Base-by-base conservation (phyloP, 78 protist genomes). In the Dictyostelium firmibasis region DNA sequence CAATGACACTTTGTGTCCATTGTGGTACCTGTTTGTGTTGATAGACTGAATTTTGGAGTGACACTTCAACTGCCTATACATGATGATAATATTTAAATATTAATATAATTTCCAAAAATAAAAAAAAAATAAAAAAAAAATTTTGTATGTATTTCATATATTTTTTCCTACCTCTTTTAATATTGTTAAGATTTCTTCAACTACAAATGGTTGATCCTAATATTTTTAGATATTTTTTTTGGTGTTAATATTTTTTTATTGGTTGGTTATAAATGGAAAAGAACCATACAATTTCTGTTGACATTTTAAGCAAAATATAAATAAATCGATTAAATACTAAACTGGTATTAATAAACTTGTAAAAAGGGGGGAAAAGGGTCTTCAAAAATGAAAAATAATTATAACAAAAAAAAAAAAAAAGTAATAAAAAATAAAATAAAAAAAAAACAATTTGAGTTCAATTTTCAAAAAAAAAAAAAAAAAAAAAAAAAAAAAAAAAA, bases 1-100 rank as follows among this genome's bases (percentile, higher is more conserved):
- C 99, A 41, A 97, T 89, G 16, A 98, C 62, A 69, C 89, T 72
- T 57, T 62, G 53, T 38, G 97, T 94, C 97, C 97, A 93, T 85
- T 91, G 83, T n/a, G 86, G 95, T 62, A 97, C 98, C 85, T 83
- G 95, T 35, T 67, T 86, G 33, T 93, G 96, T 53, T 85, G 87
- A 75, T 93, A 93, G 3, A 75, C 50, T 35, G 72, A 16, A 53
- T 13, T n/a, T 41, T 75, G 85, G 20, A 93, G 44, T 36, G 91
- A 44, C 3, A 18, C 36, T 36, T 93, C 96, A 13, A 93, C 86
- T 79, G 79, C 93, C 85, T 81, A 50, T 38, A 79, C 2, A 25
- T n/a, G n/a, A n/a, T n/a, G n/a, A n/a, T n/a, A n/a, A n/a, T n/a
- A n/a, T n/a, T n/a, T n/a, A n/a, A n/a, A n/a, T n/a, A n/a, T n/a